Conservation (phyloP, 1,139 yeast genomes). For the Petasospora fabianii region DNA sequence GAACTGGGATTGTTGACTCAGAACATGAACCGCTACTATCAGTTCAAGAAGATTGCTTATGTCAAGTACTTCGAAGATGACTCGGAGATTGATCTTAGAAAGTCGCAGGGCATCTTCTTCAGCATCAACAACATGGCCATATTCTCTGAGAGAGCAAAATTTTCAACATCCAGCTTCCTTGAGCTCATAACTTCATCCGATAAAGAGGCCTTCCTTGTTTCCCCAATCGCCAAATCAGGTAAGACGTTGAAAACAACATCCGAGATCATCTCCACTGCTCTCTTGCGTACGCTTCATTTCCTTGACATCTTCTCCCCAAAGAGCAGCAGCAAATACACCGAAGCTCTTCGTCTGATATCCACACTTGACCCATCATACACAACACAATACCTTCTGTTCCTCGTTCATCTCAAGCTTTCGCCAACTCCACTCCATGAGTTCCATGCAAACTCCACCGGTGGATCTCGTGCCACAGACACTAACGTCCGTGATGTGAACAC, state of each 20-base stretch:
- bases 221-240: conserved; percentile 32
- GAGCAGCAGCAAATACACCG: conserved; percentile 56
- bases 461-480: too few species aligned
- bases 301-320: conserved; percentile 44
- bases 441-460: conserved; percentile 21
- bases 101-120: conserved; percentile 44
- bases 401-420: conserved; percentile 42
- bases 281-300: conserved; percentile 55
- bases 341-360: conserved; percentile 37
- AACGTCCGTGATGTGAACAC: conserved; percentile 43
- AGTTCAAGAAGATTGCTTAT: conserved; percentile 62
- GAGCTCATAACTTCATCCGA: conserved; percentile 27
- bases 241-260: conserved; percentile 37
- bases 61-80: conserved; percentile 57
- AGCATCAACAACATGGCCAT: conserved; percentile 37
- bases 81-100: conserved; percentile 48
- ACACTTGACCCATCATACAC: conserved; percentile 28
- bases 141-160: conserved; percentile 27
- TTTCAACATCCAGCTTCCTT: conserved; percentile 21
- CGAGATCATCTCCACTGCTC: conserved; percentile 58
- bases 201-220: conserved; percentile 34
- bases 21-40: conserved; percentile 80
- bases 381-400: conserved; percentile 41
- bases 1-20: conserved; percentile 69
- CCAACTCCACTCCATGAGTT: conserved; percentile 35